Percentiles rank a stretch among this genome's conserved stretches.
phyloP scores from a whole-genome alignment of 768 basidiomycete genomes.

The Russula olivacea region DNA sequence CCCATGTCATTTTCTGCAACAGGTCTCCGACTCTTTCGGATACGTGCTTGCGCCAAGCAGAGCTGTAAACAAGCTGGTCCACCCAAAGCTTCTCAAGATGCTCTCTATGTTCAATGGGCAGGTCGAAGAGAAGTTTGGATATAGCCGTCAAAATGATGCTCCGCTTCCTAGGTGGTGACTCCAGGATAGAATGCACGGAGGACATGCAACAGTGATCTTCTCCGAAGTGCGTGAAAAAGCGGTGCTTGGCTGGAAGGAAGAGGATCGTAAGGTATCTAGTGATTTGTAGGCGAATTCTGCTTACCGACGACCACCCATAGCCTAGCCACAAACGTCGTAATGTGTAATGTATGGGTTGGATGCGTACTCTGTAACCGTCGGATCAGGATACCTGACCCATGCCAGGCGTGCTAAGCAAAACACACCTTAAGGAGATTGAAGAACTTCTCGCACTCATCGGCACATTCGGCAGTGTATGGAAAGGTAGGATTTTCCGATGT shows the following conservation, averaged over 20 bases:
- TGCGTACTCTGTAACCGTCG: neutral
- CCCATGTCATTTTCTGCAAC: neutral
- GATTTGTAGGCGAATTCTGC: neutral
- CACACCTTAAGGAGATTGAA: conserved; percentile 5
- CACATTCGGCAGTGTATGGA: conserved; percentile 15
- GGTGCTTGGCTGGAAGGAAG: conserved; percentile 6
- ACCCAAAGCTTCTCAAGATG: conserved; percentile 8
- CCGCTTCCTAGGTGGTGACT: neutral
- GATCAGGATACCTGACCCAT: neutral
- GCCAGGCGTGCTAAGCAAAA: neutral
- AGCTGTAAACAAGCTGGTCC: neutral
- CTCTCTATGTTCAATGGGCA: neutral
- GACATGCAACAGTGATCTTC: conserved; percentile 9
- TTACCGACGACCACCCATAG: conserved; percentile 11
- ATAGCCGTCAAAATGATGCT: neutral
- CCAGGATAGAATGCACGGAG: neutral
- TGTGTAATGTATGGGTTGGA: neutral
- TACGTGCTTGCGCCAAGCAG: conserved; percentile 11
- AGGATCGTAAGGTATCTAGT: neutral
- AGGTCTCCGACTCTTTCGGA: conserved; percentile 6
- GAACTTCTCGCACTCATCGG: neutral
- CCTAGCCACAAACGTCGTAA: neutral
- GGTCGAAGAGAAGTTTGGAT: conserved; percentile 6
- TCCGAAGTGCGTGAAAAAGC: conserved; percentile 6
- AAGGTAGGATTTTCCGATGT: conserved; percentile 10